Evolutionary conservation across 2,329 filamentous ascomycete genomes (phyloP), one percentile per base, ranked within the genome.

Genomic region (Colletotrichum truncatum): DNA sequence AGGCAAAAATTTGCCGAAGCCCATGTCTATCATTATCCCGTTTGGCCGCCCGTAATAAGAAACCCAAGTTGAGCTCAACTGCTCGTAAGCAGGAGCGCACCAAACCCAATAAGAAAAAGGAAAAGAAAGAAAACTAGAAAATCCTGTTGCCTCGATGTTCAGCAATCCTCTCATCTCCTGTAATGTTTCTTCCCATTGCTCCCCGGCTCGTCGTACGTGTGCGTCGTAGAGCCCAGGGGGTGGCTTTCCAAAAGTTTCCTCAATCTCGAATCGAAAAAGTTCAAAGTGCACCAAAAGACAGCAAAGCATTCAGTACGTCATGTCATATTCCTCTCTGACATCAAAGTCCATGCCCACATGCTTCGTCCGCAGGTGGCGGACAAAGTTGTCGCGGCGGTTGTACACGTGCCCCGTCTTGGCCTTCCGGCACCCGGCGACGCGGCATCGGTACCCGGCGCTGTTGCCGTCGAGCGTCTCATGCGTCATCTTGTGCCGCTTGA

Each of bases 341-440:
- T 68, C 56, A n/a, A 67, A 46, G 6, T 67, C 56, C 46, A 68
- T 61, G 8, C 61, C 64, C 38, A 55, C 53, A 55, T 73, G 71
- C 49, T 68, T 68, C 34, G 68, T 72, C 48, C 68, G 63, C 23
- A 73, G 63, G 55, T 73, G 71, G 10, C 71, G 58, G 26, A 70
- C 52, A 46, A 73, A 73, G 68, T 73, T 73, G 64, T 73, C 71
- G 21, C 68, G 67, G 12, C 71, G 70, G 56, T 73, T 73, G 53
- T 73, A 73, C 25, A 73, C 66, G 56, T 73, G 70, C 6, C 68
- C 67, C 32, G 58, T 70, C 60, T 64, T 62, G 46, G 70, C 68
- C 61, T 73, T 73, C 18, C 66, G 67, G 66, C 71, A 73, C n/a
- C 70, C 69, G n/a, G 59, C 32, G 30, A 73, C 66, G 21, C 64